phyloP scores from a whole-genome alignment of 2,329 filamentous ascomycete species.

The Chlorencoelia australis region DNA sequence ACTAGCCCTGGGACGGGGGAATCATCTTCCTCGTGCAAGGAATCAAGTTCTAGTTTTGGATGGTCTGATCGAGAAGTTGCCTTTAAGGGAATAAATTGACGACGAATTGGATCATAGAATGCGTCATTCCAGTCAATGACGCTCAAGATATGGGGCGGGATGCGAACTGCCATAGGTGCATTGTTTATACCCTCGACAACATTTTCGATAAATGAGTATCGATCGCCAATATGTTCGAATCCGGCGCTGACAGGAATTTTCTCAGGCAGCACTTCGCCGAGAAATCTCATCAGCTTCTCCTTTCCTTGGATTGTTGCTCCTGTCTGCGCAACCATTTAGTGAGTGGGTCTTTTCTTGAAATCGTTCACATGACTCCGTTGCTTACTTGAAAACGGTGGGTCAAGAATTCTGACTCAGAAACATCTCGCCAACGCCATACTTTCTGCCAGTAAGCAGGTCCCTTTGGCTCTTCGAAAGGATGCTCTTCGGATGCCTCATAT shows the following conservation, averaged over 20 bases:
- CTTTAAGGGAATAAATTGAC: conserved; percentile 49
- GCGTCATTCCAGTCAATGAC: conserved; percentile 49
- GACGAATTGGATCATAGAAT: conserved; percentile 47
- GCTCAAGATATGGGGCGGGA: conserved; percentile 51
- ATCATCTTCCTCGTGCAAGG: conserved; percentile 46
- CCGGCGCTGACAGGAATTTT: conserved; percentile 32
- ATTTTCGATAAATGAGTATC: conserved; percentile 44
- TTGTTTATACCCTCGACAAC: conserved; percentile 40
- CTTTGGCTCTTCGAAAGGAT: conserved; percentile 8
- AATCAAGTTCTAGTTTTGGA: conserved; percentile 43
- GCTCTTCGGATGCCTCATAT: background rate
- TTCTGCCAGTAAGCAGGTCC: conserved; percentile 38
- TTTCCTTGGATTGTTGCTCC: conserved; percentile 40
- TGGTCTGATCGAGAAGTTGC: conserved; percentile 45
- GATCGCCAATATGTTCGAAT: conserved; percentile 32
- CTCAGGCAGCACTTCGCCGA: conserved; percentile 40
- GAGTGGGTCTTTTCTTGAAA: background rate
- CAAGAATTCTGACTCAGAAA: conserved; percentile 38
- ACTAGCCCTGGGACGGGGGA: conserved; percentile 47
- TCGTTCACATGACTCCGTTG: conserved; percentile 8
- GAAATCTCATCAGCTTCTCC: conserved; percentile 37
- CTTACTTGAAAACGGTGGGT: conserved; percentile 45
- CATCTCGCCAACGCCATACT: conserved; percentile 39
- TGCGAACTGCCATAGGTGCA: conserved; percentile 49
- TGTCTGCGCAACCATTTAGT: conserved; percentile 28